Evolutionary conservation across 495 filamentous ascomycete genomes (phyloP).

Genomic region (Aspergillus ellipticus): DNA sequence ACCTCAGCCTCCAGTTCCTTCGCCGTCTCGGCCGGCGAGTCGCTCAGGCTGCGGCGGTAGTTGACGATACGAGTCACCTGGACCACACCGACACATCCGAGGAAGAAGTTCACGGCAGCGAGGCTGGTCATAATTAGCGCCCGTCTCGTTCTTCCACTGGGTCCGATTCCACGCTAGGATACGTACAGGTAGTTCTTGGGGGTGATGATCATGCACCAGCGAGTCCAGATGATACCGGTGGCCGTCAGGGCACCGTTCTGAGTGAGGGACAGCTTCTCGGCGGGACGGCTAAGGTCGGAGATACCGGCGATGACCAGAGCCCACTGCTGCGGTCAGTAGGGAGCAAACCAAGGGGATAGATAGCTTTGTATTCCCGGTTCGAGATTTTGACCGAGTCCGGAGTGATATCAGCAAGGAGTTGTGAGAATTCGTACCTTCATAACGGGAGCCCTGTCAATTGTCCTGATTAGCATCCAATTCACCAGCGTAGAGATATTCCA

Average conservation of each 20-base stretch:
- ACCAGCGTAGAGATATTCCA: background rate
- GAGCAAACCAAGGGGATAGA: background rate
- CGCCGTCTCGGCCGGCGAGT: slow-evolving; percentile 39
- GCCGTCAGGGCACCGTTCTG: slow-evolving; percentile 84
- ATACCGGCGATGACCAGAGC: slow-evolving; percentile 85
- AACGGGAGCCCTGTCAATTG: slow-evolving; percentile 71
- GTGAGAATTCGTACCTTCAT: slow-evolving; percentile 70
- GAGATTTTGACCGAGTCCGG: background rate
- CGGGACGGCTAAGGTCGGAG: slow-evolving; percentile 88
- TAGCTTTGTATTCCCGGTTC: too few species aligned
- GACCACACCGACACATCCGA: slow-evolving; percentile 77
- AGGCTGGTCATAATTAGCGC: slow-evolving; percentile 49
- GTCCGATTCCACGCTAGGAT: background rate
- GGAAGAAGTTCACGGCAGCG: slow-evolving; percentile 97
- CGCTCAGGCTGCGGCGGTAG: slow-evolving; percentile 60
- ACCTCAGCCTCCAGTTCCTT: slow-evolving; percentile 48
- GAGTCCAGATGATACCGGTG: slow-evolving; percentile 96
- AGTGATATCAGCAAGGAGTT: slow-evolving; percentile 3
- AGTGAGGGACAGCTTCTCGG: slow-evolving; percentile 82
- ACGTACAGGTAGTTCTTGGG: slow-evolving; percentile 83
- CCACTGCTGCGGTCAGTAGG: slow-evolving; percentile 56
- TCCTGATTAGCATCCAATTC: slow-evolving; percentile 14
- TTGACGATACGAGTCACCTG: slow-evolving; percentile 74
- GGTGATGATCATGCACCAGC: slow-evolving; percentile 97
- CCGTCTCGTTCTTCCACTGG: background rate